Evolutionary conservation across 768 basidiomycete species (phyloP), one percentile per base, ranked within the genome.

Genomic region (Dentipellis fragilis): DNA sequence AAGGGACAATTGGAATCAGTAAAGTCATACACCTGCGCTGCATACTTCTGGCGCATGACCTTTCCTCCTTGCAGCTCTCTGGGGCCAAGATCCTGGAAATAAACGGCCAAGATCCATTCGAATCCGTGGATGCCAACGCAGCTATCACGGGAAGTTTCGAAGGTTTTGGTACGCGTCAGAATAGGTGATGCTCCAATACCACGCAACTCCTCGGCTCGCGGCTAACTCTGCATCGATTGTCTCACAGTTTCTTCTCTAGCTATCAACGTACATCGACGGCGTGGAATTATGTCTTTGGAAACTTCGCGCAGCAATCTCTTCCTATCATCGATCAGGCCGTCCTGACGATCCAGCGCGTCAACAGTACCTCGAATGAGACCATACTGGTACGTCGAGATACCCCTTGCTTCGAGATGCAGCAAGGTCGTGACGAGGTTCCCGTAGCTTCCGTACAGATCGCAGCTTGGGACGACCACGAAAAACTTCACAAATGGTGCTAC

Each of bases 401-500:
- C n/a, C 42, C 42, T 8, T 45, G n/a, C 16, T 17, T 19, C 16
- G 42, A 19, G 42, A 45, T 45, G 19, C 38, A 10, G 53, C 29
- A 7, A 45, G 39, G 39, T 10, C 42, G 50, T 52, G 23, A 35
- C 6, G 52, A 72, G n/a, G 72, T 66, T 75, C 48, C 71, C 22
- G 8, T 47, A 83, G 80, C 65, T 83, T 52, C 81, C 82, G 11
- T 84, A 80, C 65, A 77, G 78, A 38, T 81, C 80, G 3, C 74
- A 79, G 42, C 72, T 82, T 57, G 74, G 75, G 22, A 67, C 75
- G 1, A 63, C 65, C 10, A 69, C 77, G 22, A 70, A 69, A 19
- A 63, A 71, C 16, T 84, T 81, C 63, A 77, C 77, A 1, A 73
- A 81, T 62, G 65, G 67, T 2, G 67, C 68, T 9, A 77, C 80